phyloP scores from a whole-genome alignment of 164 flowering plant genomes.

The Macadamia tetraphylla region DNA sequence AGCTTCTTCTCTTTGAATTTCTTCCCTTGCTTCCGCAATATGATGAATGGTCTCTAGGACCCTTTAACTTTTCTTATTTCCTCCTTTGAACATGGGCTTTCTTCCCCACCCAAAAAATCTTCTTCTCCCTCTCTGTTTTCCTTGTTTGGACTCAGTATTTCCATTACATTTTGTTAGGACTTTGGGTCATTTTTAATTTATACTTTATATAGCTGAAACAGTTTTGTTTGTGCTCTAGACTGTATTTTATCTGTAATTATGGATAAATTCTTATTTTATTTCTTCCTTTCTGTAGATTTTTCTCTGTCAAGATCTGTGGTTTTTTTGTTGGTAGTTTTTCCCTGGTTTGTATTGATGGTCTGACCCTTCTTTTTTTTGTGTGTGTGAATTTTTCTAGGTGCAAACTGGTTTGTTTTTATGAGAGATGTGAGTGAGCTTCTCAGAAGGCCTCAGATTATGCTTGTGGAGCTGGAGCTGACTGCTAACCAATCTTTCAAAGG shows the following conservation, averaged over 20 bases:
- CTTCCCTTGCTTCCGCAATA: no score
- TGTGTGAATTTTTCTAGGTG: slow-evolving; percentile 26
- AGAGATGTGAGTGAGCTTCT: slow-evolving; percentile 36
- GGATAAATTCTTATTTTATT: background rate
- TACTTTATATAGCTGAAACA: background rate
- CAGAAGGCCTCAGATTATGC: slow-evolving; percentile 78
- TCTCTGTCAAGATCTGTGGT: background rate
- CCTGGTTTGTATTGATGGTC: no score
- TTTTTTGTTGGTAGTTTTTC: background rate
- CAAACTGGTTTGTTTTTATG: slow-evolving; percentile 51
- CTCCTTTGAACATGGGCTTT: slow-evolving; percentile 5
- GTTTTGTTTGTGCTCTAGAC: no score
- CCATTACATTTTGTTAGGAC: no score
- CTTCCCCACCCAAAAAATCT: no score
- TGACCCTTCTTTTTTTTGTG: no score
- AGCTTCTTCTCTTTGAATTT: no score
- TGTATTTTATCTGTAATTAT: background rate
- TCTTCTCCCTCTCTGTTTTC: background rate
- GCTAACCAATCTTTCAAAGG: slow-evolving; percentile 45
- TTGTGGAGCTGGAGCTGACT: slow-evolving; percentile 86
- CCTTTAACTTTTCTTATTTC: no score
- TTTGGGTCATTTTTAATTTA: no score
- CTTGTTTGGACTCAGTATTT: no score
- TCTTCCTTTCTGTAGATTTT: background rate
- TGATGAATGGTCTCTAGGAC: no score